Conservation (phyloP, 2,329 filamentous ascomycete genomes). For the Fusarium buxicola region DNA sequence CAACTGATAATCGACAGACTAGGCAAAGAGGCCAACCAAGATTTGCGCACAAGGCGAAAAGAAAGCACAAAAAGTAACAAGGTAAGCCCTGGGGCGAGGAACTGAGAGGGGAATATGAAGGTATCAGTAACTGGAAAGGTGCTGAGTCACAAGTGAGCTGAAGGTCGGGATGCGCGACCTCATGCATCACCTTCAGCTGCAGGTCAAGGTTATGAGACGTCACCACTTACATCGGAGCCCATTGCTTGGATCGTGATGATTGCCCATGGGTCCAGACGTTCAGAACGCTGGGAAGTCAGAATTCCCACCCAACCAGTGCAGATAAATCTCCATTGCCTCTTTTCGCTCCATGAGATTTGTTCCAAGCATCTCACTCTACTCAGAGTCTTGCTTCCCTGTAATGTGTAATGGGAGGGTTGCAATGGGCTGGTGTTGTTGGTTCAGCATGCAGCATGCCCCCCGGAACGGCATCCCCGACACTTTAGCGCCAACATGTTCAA, state of each 20-base stretch:
- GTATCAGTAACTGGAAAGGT: background rate
- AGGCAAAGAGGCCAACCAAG: too few relatives aligned
- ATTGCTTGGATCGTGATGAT: background rate
- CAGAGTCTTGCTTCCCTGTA: background rate
- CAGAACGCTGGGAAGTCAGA: too few relatives aligned
- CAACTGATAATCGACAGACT: too few relatives aligned
- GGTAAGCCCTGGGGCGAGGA: background rate
- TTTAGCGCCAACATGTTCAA: constrained; percentile 36
- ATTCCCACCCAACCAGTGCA: too few relatives aligned
- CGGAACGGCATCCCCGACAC: background rate
- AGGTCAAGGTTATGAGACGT: background rate
- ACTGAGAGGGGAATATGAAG: background rate
- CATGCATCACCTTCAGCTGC: constrained; percentile 16
- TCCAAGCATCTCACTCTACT: background rate
- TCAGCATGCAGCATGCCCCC: background rate
- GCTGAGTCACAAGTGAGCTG: constrained; percentile 3
- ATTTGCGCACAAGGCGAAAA: too few relatives aligned
- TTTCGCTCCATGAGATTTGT: background rate
- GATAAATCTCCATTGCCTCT: background rate
- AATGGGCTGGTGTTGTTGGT: constrained; percentile 19
- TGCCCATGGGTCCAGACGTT: background rate
- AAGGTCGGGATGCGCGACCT: background rate
- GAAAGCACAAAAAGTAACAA: too few relatives aligned
- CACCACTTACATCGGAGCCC: background rate
- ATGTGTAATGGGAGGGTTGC: background rate